These are phyloP conservation scores for Yamadazyma epiphylla DNA, from an alignment of 1,139 yeast genomes.

Conservation along the genomic window DNA sequence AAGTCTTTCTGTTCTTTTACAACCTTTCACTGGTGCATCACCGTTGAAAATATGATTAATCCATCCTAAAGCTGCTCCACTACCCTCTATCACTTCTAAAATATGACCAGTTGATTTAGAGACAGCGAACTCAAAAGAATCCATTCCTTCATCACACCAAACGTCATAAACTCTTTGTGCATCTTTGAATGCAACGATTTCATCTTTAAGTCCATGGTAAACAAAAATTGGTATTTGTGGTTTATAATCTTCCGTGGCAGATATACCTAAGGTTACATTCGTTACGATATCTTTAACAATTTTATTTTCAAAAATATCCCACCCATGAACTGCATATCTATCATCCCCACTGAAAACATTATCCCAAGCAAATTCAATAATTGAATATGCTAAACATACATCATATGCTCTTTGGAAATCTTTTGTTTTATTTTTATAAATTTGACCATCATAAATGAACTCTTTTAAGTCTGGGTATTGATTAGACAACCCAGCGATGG, in stretches of 20 bases:
- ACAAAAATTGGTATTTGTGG: slow-evolving; percentile 33
- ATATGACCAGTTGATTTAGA: slow-evolving; percentile 24
- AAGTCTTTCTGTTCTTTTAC: slow-evolving; percentile 17
- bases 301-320: slow-evolving; percentile 10
- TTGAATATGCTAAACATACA: slow-evolving; percentile 7
- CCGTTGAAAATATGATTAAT: slow-evolving; percentile 18
- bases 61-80: slow-evolving; percentile 29
- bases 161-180: slow-evolving; percentile 21
- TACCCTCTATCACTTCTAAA: slow-evolving; percentile 21
- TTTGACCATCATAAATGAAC: slow-evolving; percentile 2
- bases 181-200: slow-evolving; percentile 24
- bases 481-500: slow-evolving; percentile 22
- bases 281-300: slow-evolving; percentile 11
- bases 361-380: slow-evolving; percentile 9
- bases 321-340: slow-evolving; percentile 12
- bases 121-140: slow-evolving; percentile 24
- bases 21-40: slow-evolving; percentile 22
- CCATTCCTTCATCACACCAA: slow-evolving; percentile 29
- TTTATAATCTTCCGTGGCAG: slow-evolving; percentile 9
- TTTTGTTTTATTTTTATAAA: slow-evolving; percentile 6
- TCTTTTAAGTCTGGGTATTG: slow-evolving; percentile 19
- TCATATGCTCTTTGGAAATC: slow-evolving; percentile 11
- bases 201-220: slow-evolving; percentile 29
- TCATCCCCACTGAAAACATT: slow-evolving; percentile 16
- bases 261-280: slow-evolving; percentile 16